These are phyloP conservation scores for Gonapodya prolifera DNA, from an alignment of 192 early-diverging fungal genomes.

Conservation along the genomic window DNA sequence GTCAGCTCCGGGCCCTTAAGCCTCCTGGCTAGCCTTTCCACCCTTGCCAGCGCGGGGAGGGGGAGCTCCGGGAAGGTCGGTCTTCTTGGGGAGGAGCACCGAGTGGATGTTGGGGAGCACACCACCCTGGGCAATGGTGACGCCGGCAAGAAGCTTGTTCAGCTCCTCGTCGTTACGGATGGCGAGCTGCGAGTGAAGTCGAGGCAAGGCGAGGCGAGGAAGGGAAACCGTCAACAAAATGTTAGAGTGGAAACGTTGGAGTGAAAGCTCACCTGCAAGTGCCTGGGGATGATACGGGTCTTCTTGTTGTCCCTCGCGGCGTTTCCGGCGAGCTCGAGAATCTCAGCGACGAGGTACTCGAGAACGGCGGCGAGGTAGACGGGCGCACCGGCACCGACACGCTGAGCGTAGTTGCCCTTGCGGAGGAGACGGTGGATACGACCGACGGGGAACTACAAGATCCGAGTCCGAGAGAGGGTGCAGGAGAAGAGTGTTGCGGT, in stretches of 20 bases:
- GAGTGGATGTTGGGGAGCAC: slow-evolving; percentile 87
- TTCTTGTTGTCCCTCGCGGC: slow-evolving; percentile 91
- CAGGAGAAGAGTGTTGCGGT: not conserved
- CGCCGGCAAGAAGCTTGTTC: slow-evolving; percentile 79
- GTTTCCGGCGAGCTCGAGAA: slow-evolving; percentile 88
- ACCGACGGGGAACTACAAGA: slow-evolving; percentile 76
- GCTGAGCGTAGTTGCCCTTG: slow-evolving; percentile 23
- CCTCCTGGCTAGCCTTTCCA: slow-evolving; percentile 19
- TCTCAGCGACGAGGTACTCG: slow-evolving; percentile 87
- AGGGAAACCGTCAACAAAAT: not conserved
- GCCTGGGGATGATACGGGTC: slow-evolving; percentile 90
- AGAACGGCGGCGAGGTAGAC: slow-evolving; percentile 85
- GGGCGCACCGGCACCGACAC: slow-evolving; percentile 58
- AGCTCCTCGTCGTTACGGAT: slow-evolving; percentile 93
- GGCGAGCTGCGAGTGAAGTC: slow-evolving; percentile 51
- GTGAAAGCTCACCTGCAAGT: slow-evolving; percentile 29
- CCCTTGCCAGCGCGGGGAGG: slow-evolving; percentile 51
- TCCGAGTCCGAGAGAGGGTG: not conserved
- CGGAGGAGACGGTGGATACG: slow-evolving; percentile 71
- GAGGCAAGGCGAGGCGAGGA: not conserved
- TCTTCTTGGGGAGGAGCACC: slow-evolving; percentile 71
- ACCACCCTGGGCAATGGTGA: slow-evolving; percentile 90
- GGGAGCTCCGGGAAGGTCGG: too few relatives aligned
- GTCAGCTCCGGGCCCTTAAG: not conserved
- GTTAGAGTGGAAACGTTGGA: not conserved